Percentiles rank a stretch among this genome's conserved stretches.
phyloP scores from a whole-genome alignment of 1,284 basidiomycete species.

The Microbotryum violaceum region DNA sequence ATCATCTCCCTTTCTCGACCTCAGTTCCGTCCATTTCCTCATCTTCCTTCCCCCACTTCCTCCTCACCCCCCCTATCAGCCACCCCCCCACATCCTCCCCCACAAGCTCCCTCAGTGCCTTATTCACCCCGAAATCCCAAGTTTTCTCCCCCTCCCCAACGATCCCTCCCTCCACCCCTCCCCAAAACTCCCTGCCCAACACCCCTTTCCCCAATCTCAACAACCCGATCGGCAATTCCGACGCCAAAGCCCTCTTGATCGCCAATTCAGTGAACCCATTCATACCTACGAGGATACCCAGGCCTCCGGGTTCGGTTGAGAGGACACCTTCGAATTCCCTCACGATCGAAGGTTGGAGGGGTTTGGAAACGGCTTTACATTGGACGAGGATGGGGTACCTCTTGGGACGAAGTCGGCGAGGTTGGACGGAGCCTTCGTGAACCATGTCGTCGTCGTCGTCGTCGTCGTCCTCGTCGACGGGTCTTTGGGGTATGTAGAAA shows the following conservation, averaged over 20 bases:
- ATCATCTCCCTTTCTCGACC: too few relatives aligned
- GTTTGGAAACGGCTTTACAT: constrained; percentile 21
- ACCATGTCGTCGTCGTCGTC: too few relatives aligned
- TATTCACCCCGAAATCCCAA: neutral
- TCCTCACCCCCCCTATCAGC: too few relatives aligned
- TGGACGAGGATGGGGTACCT: constrained; percentile 15
- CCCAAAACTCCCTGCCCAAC: neutral
- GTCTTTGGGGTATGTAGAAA: neutral
- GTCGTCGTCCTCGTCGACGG: too few relatives aligned
- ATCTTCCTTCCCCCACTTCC: constrained; percentile 28
- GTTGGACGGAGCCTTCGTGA: too few relatives aligned
- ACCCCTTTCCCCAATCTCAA: constrained; percentile 5
- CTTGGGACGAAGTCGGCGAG: neutral
- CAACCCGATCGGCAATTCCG: constrained; percentile 9
- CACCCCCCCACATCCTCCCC: constrained; percentile 35
- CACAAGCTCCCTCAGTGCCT: neutral
- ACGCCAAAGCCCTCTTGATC: constrained; percentile 2
- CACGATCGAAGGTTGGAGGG: constrained; percentile 15
- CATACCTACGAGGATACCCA: constrained; percentile 17
- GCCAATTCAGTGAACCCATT: constrained; percentile 15
- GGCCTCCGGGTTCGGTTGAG: neutral
- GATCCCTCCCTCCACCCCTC: too few relatives aligned
- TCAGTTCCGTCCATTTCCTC: constrained; percentile 39
- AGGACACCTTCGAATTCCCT: constrained; percentile 28
- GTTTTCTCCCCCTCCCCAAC: neutral